Evolutionary conservation across 78 protist genomes (phyloP).

Genomic region (Speleostelium caveatum): DNA sequence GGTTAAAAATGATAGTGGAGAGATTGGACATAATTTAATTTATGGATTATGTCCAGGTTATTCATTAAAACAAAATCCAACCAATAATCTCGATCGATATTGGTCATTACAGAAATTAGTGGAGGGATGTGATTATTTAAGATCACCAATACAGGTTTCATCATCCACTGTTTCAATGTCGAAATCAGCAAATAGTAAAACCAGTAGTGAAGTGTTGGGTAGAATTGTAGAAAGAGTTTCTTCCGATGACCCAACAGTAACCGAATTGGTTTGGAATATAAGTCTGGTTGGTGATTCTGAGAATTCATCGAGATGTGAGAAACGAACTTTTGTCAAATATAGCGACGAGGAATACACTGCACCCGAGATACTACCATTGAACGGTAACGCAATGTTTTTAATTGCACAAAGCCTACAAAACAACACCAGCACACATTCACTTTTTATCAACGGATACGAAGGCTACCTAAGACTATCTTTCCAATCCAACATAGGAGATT

Average conservation of each 20-base stretch:
- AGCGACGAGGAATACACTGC: slow-evolving; percentile 74
- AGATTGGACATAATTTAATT: slow-evolving; percentile 68
- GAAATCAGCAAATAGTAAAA: slow-evolving; percentile 46
- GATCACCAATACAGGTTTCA: slow-evolving; percentile 15
- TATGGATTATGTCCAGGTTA: slow-evolving; percentile 79
- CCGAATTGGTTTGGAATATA: slow-evolving; percentile 52
- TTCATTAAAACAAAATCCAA: slow-evolving; percentile 62
- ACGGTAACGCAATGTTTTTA: slow-evolving; percentile 28
- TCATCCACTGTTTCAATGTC: slow-evolving; percentile 30
- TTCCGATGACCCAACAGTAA: slow-evolving; percentile 20
- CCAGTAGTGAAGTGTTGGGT: slow-evolving; percentile 64
- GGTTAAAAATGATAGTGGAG: slow-evolving; percentile 47
- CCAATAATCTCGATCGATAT: slow-evolving; percentile 29
- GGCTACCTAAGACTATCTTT: slow-evolving; percentile 72
- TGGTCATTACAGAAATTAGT: slow-evolving; percentile 73
- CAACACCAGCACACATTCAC: slow-evolving; percentile 16
- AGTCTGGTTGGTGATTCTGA: slow-evolving; percentile 60
- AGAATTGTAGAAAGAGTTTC: slow-evolving; percentile 53
- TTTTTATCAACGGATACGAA: slow-evolving; percentile 58
- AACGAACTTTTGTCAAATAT: slow-evolving; percentile 60
- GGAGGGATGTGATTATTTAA: slow-evolving; percentile 59
- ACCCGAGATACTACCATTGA: slow-evolving; percentile 71
- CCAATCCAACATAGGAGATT: slow-evolving; percentile 42
- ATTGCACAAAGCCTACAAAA: slow-evolving; percentile 51
- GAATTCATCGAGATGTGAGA: slow-evolving; percentile 30